Percentiles rank a stretch among this genome's conserved stretches.
Conservation (phyloP, 78 protist species). For the Dictyostelium firmibasis region DNA sequence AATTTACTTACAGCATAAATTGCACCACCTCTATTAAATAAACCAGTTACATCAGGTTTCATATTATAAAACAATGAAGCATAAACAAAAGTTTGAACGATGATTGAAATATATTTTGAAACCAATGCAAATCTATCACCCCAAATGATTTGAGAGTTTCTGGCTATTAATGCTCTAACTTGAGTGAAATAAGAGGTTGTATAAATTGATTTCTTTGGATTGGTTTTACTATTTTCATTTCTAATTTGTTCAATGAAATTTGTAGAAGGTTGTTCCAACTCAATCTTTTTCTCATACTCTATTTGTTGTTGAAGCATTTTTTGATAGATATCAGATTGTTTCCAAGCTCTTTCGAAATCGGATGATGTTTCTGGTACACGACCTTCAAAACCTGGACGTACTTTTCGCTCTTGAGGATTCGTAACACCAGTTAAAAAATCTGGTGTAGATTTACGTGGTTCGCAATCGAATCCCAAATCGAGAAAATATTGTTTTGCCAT, state of each 20-base stretch:
- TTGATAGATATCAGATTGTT: neutral
- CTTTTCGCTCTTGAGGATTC: conserved; percentile 67
- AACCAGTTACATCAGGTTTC: neutral
- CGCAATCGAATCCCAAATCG: conserved; percentile 71
- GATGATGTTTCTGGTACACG: conserved; percentile 58
- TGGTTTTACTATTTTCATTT: neutral
- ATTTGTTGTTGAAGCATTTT: neutral
- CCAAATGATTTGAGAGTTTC: conserved; percentile 19
- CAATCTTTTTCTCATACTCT: conserved; percentile 13
- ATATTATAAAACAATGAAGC: conserved; percentile 40
- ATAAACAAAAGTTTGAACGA: conserved; percentile 54
- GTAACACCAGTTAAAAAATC: conserved; percentile 74
- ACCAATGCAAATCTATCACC: conserved; percentile 43
- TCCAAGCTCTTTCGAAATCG: conserved; percentile 54
- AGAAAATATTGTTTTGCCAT: conserved; percentile 27
- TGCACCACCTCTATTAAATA: conserved; percentile 52
- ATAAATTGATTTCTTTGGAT: neutral
- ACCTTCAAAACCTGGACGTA: conserved; percentile 58
- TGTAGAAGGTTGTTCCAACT: conserved; percentile 20
- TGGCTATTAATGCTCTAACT: neutral
- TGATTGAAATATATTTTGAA: conserved; percentile 4
- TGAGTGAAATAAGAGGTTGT: conserved; percentile 4
- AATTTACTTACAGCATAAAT: conserved; percentile 9
- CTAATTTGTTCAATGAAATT: conserved; percentile 27
- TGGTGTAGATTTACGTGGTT: conserved; percentile 65